Conservation (phyloP, 2,329 filamentous ascomycete species). For the Juglanconis juglandina region DNA sequence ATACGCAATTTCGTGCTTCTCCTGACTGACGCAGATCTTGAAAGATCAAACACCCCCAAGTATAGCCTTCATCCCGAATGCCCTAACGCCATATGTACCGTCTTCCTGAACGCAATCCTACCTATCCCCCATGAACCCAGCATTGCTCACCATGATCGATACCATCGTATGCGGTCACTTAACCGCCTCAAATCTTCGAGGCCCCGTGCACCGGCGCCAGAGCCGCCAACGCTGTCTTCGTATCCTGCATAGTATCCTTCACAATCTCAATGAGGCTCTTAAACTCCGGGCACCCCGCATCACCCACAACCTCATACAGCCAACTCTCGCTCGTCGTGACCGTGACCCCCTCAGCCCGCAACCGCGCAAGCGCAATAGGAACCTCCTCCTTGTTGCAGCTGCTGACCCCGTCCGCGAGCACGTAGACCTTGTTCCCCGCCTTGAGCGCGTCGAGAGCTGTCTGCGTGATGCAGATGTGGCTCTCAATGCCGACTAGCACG, state of each 20-base stretch:
- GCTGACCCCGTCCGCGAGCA: constrained; percentile 85
- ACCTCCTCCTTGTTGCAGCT: constrained; percentile 83
- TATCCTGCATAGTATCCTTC: constrained; percentile 70
- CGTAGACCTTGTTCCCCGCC: constrained; percentile 75
- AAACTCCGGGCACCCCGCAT: constrained; percentile 72
- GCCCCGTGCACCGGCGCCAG: constrained; percentile 49
- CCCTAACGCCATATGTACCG: not conserved
- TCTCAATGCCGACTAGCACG: constrained; percentile 86
- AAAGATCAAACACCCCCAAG: not conserved
- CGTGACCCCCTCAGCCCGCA: constrained; percentile 66
- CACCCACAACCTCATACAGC: constrained; percentile 84
- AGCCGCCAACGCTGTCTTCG: constrained; percentile 63
- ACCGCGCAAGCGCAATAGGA: constrained; percentile 69
- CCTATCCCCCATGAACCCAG: not conserved
- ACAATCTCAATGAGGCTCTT: constrained; percentile 70
- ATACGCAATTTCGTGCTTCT: not conserved
- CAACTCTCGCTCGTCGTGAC: constrained; percentile 88
- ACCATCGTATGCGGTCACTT: not conserved
- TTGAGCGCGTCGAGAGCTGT: constrained; percentile 78
- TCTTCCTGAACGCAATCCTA: not conserved
- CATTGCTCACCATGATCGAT: not conserved
- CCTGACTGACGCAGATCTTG: not conserved
- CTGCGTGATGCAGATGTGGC: constrained; percentile 92
- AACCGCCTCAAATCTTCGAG: constrained; percentile 45
- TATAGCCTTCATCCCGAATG: not conserved